Base-by-base conservation (phyloP, 495 filamentous ascomycete species). In the Daldinia loculata region DNA sequence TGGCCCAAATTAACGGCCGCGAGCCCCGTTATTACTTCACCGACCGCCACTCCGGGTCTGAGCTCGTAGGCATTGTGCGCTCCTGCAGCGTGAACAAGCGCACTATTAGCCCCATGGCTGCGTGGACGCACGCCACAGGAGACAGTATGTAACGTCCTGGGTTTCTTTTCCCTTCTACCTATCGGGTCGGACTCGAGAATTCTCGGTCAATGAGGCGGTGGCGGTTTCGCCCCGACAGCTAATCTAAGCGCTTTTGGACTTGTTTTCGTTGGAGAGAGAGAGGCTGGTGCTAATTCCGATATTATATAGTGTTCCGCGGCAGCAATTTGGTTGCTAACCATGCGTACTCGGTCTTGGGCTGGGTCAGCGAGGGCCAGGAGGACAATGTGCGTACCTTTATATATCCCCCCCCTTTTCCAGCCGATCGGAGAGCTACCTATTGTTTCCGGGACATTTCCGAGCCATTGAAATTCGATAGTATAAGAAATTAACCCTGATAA, bases 281-380 rank as follows among this genome's bases (percentile, higher is more conserved):
- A 29, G 27, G 5, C 24, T 11, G 14, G 7, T 32, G 30, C 32
- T 34, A 9, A 29, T 30, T 8, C 43, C 43, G 43, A 24, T 7
- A 17, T 29, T n/a, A 22, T 19, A 6, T 32, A 53, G 51, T 50
- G 52, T 79, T 74, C 75, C 74, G 74, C 60, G 79, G 79, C 26
- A 65, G 68, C 67, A 78, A 79, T 34, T 61, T 80, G 4, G 79
- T 78, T 6, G 78, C 75, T n/a, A 81, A 79, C 70, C 76, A 79
- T 62, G 79, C 79, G 24, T 81, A 81, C 71, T 74, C 75, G 6
- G 73, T 81, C 26, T 74, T 81, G 17, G 79, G 78, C 7, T 81
- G 78, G 79, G 74, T 78, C 15, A 74, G 61, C 67, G 71, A 70
- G 56, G 74, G 75, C 65, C 75, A 76, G 66, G 72, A 75, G 32